Conservation (phyloP, 306 rosid species). For the Casuarina glauca region DNA sequence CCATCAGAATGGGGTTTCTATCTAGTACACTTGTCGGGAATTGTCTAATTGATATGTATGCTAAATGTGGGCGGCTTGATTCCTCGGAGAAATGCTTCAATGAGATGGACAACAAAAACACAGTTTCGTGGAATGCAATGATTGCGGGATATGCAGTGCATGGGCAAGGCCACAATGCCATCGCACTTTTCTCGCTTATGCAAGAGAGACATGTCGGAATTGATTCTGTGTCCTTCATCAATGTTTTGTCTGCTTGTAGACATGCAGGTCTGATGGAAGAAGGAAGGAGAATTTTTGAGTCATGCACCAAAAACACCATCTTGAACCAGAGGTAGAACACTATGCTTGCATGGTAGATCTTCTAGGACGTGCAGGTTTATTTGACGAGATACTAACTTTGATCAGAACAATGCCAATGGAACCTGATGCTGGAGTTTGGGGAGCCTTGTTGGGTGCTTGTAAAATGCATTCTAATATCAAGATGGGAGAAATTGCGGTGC, state of each 20-base stretch:
- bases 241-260: slow-evolving; percentile 72
- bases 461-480: slow-evolving; percentile 59
- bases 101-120: slow-evolving; percentile 60
- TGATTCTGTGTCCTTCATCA: slow-evolving; percentile 59
- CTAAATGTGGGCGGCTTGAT: slow-evolving; percentile 63
- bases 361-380: slow-evolving; percentile 60
- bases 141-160: slow-evolving; percentile 69
- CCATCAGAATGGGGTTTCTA: slow-evolving; percentile 59
- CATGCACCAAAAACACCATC: slow-evolving; percentile 48
- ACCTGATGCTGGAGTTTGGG: slow-evolving; percentile 73
- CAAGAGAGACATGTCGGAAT: slow-evolving; percentile 39
- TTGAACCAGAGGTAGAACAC: slow-evolving; percentile 63
- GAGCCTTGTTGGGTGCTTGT: slow-evolving; percentile 78
- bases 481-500: slow-evolving; percentile 59
- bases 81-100: slow-evolving; percentile 59
- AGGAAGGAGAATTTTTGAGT: slow-evolving; percentile 49
- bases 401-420: slow-evolving; percentile 52
- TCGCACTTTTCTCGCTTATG: slow-evolving; percentile 59
- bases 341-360: slow-evolving; percentile 83
- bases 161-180: slow-evolving; percentile 53
- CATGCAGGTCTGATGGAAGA: slow-evolving; percentile 64
- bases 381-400: slow-evolving; percentile 48
- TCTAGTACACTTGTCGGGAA: slow-evolving; percentile 44
- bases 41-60: slow-evolving; percentile 65
- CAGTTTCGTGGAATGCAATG: slow-evolving; percentile 69